Evolutionary conservation across 1,139 yeast genomes (phyloP), one percentile per base, ranked within the genome.

Genomic region (Suhomyces atakaporum): DNA sequence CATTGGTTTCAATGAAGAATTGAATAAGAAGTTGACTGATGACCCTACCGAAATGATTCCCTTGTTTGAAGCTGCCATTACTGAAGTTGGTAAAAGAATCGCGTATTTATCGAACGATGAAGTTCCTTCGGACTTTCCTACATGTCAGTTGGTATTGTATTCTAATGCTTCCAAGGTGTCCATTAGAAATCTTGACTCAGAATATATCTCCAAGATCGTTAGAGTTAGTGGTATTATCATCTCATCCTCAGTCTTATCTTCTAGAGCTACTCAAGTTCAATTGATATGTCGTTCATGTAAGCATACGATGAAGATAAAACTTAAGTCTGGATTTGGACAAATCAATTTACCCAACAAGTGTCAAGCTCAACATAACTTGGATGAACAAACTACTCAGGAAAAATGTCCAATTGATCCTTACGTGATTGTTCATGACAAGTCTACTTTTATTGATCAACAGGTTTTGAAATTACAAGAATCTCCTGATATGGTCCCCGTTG

Each of bases 401-500:
- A 76, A 78, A 46, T 89, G 97, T 63, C 95, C 95, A 3, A 76
- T 82, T 13, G 96, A 92, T 51, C 98, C 99, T 1, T 94, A 89
- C 53, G 79, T 87, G 25, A 85, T 94, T 44, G 92, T 88, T 26
- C 98, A 92, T 60, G 97, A 92, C 58, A 86, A 88, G 56, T 89
- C 97, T 1, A 71, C 78, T 12, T 94, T 90, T 58, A 84, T 92
- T 39, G 98, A 94, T 62, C 97, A 94, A 59, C 99, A 94, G 61
- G 81, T 85, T 16, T 73, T 94, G 54, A 94, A 94, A 58, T 72
- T 94, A 37, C 99, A 92, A 60, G 99, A 92, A 58, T 76, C 95
- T 11, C 97, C 98, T 10, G 98, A 92, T 59, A 85, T 87, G 84
- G 97, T 92, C 1, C 99, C 98, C 2, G 96, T 92, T 14, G 98